Percentiles rank a stretch among this genome's conserved stretches.
These are phyloP conservation scores for Flaveria ramosissima DNA, from an alignment of 129 eudicot species.

Conservation along the genomic window DNA sequence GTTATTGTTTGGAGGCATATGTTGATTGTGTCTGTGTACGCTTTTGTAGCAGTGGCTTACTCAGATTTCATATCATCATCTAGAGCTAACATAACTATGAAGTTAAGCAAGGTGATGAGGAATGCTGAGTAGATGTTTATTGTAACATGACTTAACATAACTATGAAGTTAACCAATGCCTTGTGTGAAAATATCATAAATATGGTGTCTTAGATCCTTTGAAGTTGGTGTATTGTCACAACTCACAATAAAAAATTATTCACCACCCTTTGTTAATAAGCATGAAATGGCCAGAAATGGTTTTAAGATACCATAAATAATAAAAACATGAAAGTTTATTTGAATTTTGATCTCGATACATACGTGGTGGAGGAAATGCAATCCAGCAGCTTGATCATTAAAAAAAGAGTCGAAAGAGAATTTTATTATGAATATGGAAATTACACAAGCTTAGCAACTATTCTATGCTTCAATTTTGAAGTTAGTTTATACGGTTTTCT, in stretches of 20 bases:
- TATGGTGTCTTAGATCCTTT: background rate
- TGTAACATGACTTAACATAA: background rate
- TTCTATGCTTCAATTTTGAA: background rate
- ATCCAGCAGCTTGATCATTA: background rate
- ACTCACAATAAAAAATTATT: background rate
- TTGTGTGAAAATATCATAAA: background rate
- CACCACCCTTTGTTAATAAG: background rate
- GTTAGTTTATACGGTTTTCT: background rate
- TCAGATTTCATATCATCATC: background rate
- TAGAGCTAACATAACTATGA: background rate
- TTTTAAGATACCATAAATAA: background rate
- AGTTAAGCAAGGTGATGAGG: background rate
- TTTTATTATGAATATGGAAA: background rate
- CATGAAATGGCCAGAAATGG: background rate
- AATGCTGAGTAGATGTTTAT: background rate
- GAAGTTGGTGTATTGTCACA: conserved; percentile 2
- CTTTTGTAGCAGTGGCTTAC: too few relatives aligned
- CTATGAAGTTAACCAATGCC: background rate
- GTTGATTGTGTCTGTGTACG: too few relatives aligned
- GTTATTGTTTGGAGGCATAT: too few relatives aligned
- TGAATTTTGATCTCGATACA: background rate
- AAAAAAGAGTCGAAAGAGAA: background rate
- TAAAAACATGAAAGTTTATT: background rate
- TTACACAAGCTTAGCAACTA: background rate
- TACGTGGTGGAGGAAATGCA: background rate